Percentiles rank a stretch among this genome's conserved stretches.
These are phyloP conservation scores for Macrolepiota albuminosa DNA, from an alignment of 768 basidiomycete genomes.

Conservation along the genomic window DNA sequence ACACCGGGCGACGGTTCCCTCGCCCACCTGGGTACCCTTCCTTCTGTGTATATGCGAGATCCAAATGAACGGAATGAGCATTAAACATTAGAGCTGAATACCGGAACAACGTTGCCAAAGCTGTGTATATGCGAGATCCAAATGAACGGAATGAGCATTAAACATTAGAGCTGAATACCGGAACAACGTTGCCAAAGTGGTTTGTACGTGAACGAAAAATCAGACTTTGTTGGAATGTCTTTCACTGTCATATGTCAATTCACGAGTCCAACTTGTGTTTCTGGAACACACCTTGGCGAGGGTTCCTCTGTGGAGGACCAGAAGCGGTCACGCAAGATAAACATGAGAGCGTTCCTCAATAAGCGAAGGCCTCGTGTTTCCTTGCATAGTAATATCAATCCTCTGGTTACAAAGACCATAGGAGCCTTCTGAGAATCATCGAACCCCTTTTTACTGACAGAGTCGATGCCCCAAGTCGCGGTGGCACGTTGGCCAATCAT, in stretches of 20 bases:
- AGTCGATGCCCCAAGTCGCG: constrained; percentile 43
- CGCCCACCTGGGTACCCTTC: constrained; percentile 71
- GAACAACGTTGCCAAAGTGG: constrained; percentile 72
- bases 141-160: constrained; percentile 82
- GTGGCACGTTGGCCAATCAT: constrained; percentile 48
- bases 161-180: constrained; percentile 85
- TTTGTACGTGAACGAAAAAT: constrained; percentile 62
- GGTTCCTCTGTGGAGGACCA: constrained; percentile 20
- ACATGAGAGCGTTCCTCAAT: constrained; percentile 68
- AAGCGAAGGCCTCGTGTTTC: constrained; percentile 40
- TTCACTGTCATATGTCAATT: constrained; percentile 33
- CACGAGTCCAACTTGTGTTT: background rate
- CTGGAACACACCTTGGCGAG: constrained; percentile 39
- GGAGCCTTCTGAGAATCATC: constrained; percentile 46
- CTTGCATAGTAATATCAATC: constrained; percentile 46
- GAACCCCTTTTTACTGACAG: constrained; percentile 62
- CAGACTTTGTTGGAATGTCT: constrained; percentile 40
- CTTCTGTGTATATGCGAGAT: constrained; percentile 63
- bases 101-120: constrained; percentile 70
- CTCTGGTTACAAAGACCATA: constrained; percentile 70
- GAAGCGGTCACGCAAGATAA: constrained; percentile 37
- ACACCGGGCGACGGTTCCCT: background rate
- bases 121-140: constrained; percentile 70
- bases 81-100: constrained; percentile 88
- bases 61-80: constrained; percentile 79